Conservation (phyloP, 176 grass and related monocot genomes). For the Rhynchospora tenuis region DNA sequence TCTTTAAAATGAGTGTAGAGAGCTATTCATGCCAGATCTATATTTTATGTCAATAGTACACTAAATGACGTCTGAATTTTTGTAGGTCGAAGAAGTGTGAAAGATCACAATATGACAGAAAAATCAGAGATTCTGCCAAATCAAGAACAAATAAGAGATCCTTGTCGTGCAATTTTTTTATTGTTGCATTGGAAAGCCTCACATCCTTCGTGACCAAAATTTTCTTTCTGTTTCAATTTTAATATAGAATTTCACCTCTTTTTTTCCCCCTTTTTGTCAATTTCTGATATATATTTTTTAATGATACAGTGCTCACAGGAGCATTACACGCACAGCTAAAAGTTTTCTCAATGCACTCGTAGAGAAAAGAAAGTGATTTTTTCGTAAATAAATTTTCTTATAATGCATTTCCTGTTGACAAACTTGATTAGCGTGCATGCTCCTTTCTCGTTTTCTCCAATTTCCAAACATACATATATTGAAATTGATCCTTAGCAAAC, state of each 20-base stretch:
- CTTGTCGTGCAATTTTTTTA: not conserved
- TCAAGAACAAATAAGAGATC: not conserved
- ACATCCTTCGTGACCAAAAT: not conserved
- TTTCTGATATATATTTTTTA: not conserved
- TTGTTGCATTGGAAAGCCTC: not conserved
- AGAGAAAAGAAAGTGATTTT: not conserved
- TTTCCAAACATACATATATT: not conserved
- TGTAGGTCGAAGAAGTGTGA: conserved; percentile 43
- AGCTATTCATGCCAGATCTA: not conserved
- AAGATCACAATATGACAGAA: not conserved
- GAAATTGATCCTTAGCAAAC: not conserved
- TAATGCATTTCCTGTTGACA: not conserved
- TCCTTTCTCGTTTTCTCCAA: not conserved
- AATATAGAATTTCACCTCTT: not conserved
- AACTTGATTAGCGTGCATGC: not conserved
- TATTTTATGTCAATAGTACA: not conserved
- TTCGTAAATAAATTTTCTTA: too few species aligned
- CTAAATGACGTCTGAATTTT: not conserved
- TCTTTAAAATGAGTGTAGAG: not conserved
- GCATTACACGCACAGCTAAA: not conserved
- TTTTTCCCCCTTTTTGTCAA: too few species aligned
- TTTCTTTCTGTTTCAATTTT: not conserved
- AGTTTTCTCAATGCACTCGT: not conserved
- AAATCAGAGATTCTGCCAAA: not conserved
- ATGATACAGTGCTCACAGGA: not conserved